Conservation (phyloP, 2,329 filamentous ascomycete genomes). For the Chaetomium globosum region DNA sequence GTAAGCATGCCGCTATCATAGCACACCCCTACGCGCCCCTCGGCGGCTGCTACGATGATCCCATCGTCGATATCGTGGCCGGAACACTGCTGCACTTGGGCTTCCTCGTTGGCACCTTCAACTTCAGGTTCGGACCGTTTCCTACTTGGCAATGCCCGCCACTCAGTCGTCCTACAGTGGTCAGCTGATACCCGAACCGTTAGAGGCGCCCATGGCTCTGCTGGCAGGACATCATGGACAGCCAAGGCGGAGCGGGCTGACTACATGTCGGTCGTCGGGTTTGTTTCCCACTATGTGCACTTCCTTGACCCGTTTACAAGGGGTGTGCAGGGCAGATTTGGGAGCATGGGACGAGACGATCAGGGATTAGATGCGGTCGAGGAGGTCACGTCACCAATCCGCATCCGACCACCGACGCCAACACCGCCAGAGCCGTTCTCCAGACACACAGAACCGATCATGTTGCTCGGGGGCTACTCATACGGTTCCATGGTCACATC, state of each 20-base stretch:
- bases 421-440: slow-evolving; percentile 5
- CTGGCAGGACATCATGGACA: slow-evolving; percentile 84
- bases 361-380: neutral
- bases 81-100: slow-evolving; percentile 67
- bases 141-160: neutral
- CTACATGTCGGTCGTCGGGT: slow-evolving; percentile 80
- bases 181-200: slow-evolving; percentile 18
- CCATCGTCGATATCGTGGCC: slow-evolving; percentile 69
- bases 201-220: slow-evolving; percentile 75
- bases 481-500: slow-evolving; percentile 84
- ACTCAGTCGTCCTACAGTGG: neutral
- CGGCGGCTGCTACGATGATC: slow-evolving; percentile 83
- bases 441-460: slow-evolving; percentile 38
- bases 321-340: neutral
- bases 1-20: slow-evolving; percentile 62
- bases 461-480: slow-evolving; percentile 79
- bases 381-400: slow-evolving; percentile 10
- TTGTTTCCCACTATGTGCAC: slow-evolving; percentile 73
- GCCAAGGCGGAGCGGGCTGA: slow-evolving; percentile 78
- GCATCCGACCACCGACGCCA: slow-evolving; percentile 21
- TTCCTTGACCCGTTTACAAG: slow-evolving; percentile 51
- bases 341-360: slow-evolving; percentile 5
- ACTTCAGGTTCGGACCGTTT: slow-evolving; percentile 68
- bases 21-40: slow-evolving; percentile 91
- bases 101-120: slow-evolving; percentile 83